phyloP scores from a whole-genome alignment of 805 yeast species.

The Maudiozyma pseudohumilis region DNA sequence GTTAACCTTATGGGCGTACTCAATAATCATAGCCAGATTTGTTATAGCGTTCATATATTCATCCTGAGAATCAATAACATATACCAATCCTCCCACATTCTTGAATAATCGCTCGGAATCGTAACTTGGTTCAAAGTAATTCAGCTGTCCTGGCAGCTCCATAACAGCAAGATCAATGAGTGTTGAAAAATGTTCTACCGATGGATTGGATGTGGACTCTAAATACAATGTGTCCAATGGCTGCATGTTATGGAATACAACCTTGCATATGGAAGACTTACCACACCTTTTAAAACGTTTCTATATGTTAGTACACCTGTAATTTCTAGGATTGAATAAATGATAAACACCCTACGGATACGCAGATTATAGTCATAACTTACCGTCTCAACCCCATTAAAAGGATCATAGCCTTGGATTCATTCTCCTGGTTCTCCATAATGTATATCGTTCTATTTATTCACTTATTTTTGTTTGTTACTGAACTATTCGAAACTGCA shows the following conservation, averaged over 20 bases:
- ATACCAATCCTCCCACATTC: constrained; percentile 81
- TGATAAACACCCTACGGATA: neutral
- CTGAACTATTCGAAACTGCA: too few species aligned
- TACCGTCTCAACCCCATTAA: constrained; percentile 76
- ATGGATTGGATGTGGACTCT: constrained; percentile 84
- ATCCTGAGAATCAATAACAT: constrained; percentile 92
- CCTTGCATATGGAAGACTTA: constrained; percentile 90
- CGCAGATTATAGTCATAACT: too few species aligned
- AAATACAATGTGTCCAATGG: constrained; percentile 86
- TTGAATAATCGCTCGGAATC: constrained; percentile 71
- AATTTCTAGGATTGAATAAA: neutral
- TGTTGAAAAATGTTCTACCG: constrained; percentile 73
- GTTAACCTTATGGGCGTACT: constrained; percentile 74
- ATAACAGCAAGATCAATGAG: constrained; percentile 78
- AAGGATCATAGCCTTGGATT: constrained; percentile 68
- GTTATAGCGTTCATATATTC: constrained; percentile 89
- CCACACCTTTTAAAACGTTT: constrained; percentile 47
- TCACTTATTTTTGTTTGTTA: neutral
- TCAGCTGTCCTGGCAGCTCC: constrained; percentile 92
- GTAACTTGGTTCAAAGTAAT: constrained; percentile 75
- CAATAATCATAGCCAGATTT: constrained; percentile 78
- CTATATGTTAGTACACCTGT: neutral
- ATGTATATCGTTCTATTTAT: neutral
- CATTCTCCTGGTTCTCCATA: constrained; percentile 22
- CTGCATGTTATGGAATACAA: constrained; percentile 92